Evolutionary conservation across 371 early-diverging fungal species (phyloP), one percentile per base, ranked within the genome.

Genomic region (Haplosporangium sp.): DNA sequence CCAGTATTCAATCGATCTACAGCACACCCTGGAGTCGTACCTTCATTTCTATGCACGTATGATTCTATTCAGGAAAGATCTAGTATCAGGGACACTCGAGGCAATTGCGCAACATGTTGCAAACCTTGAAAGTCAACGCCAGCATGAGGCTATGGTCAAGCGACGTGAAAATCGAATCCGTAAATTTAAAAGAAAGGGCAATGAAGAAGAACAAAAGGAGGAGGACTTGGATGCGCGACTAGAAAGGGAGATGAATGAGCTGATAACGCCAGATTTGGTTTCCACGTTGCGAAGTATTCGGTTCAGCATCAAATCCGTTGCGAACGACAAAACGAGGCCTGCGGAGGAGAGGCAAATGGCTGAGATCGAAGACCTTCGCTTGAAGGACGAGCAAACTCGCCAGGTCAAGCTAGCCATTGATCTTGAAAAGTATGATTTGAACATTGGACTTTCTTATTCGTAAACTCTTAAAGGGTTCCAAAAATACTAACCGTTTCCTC

Each of bases 1-100:
- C 56, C 77, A 77, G 44, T 72, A 72, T 58, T 77, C 77, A 3
- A 77, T 77, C 27, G 77, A 77, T 37, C 61, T 77, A 1, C 77
- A 77, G 57, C 77, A 77, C 45, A 77, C 77, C 1, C 59, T 77
- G 15, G 77, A 77, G 39, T 71, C 77, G 0, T 77, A 77, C 27
- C 52, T 77, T 45, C 69, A 72, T 44, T 72, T 48, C 27, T 77
- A 77, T 50, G 72, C 56, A 3, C 63, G 68, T 5, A 68, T 77
- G 69, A 42, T 77, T 5, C 35, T 68, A 20, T 57, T 77, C 50
- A 47, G 77, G 11, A 71, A 57, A 37, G 77, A 77, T 47, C 47
- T 77, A 2, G 34, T 77, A 20, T 67, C 65, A 3, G 77, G 77
- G 8, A 60, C 77, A 1, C 63, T 64, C 8, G 77, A 77, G 3